A percentile compares a stretch with the other conserved stretches of the same genome.
Evolutionary conservation across 257 asterid species (phyloP).

Genomic region (Echium plantagineum): DNA sequence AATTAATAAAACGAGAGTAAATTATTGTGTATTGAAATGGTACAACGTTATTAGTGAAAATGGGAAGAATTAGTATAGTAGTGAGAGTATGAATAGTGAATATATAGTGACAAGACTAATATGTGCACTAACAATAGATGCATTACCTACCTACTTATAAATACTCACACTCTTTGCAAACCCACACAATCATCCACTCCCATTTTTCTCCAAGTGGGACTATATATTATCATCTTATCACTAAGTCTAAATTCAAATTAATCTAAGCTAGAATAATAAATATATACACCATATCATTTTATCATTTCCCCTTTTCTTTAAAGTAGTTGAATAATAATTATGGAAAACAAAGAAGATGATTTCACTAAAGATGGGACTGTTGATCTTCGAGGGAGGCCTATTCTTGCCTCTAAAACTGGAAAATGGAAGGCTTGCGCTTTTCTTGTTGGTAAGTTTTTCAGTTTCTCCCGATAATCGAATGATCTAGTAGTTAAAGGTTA

Average conservation of each 20-base stretch:
- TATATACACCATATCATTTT: too few species aligned
- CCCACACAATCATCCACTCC: background rate
- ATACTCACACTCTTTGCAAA: background rate
- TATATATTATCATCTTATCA: background rate
- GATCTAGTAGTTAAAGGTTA: too few species aligned
- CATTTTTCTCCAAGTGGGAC: background rate
- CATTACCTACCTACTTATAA: background rate
- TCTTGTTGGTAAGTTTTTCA: slow-evolving; percentile 58
- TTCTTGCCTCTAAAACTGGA: slow-evolving; percentile 54
- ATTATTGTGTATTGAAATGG: too few species aligned
- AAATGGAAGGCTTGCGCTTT: slow-evolving; percentile 87
- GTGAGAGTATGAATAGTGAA: background rate
- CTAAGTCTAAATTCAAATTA: too few species aligned
- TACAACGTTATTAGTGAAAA: background rate
- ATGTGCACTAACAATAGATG: background rate
- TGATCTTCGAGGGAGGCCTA: slow-evolving; percentile 65
- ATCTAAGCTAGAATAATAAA: too few species aligned
- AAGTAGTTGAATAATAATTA: slow-evolving; percentile 3
- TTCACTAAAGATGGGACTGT: slow-evolving; percentile 79
- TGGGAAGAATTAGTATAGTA: too few species aligned
- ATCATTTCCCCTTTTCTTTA: background rate
- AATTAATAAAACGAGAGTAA: too few species aligned
- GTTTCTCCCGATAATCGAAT: too few species aligned
- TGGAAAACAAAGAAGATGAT: slow-evolving; percentile 47
- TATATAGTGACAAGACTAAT: background rate